A percentile compares a stretch with the other conserved stretches of the same genome.
These are phyloP conservation scores for Anthoceros angustus DNA, from an alignment of 225 moss, liverwort and hornwort species.

Conservation along the genomic window DNA sequence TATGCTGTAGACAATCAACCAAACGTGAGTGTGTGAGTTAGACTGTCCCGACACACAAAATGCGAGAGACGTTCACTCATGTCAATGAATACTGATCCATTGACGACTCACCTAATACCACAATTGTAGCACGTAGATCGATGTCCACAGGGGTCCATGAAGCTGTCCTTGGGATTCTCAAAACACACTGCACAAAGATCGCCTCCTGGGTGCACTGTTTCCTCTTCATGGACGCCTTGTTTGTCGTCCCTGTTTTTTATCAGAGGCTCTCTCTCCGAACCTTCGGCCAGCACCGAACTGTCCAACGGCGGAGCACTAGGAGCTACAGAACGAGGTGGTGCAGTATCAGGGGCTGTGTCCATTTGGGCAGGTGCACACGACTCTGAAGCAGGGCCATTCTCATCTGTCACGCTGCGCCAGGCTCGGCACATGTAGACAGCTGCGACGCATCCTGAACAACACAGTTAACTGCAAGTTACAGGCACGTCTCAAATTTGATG, in stretches of 20 bases:
- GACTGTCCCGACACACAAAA: background rate
- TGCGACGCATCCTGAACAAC: no score
- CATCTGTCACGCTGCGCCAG: background rate
- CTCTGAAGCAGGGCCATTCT: background rate
- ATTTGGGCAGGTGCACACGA: slow-evolving; percentile 38
- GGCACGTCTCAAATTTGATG: no score
- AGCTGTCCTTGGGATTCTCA: slow-evolving; percentile 60
- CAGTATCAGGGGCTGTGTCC: slow-evolving; percentile 5
- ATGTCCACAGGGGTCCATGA: slow-evolving; percentile 86
- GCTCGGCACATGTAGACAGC: no score
- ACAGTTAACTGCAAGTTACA: no score
- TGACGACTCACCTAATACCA: slow-evolving; percentile 35
- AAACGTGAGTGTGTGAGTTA: background rate
- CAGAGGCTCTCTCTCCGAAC: background rate
- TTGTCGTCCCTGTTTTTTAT: background rate
- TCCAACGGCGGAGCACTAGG: slow-evolving; percentile 14
- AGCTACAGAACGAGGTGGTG: slow-evolving; percentile 16
- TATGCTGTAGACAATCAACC: slow-evolving; percentile 38
- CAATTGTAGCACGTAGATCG: slow-evolving; percentile 69
- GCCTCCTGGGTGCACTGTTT: slow-evolving; percentile 22
- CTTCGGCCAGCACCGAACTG: background rate
- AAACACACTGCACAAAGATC: slow-evolving; percentile 68
- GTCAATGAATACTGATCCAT: background rate
- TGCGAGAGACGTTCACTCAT: background rate
- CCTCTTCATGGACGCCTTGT: slow-evolving; percentile 9